A percentile compares a stretch with the other conserved stretches of the same genome.
Evolutionary conservation across 495 filamentous ascomycete genomes (phyloP).

Genomic region (Cercophora scortea): DNA sequence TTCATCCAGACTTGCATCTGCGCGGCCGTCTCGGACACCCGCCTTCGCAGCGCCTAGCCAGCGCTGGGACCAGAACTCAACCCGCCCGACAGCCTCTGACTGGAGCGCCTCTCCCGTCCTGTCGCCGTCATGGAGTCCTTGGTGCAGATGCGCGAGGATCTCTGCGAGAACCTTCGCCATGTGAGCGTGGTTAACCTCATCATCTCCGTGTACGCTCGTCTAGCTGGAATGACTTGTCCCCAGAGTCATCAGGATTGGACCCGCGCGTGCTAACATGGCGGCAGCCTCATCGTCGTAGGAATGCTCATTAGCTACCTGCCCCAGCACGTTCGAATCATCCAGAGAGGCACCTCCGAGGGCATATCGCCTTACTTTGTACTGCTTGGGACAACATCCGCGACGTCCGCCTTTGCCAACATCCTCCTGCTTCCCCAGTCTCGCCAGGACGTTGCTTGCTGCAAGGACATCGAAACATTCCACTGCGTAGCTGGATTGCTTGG

Average conservation of each 20-base stretch:
- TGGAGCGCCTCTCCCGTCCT: too few species aligned
- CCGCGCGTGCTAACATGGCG: constrained; percentile 5
- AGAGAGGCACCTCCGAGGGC: constrained; percentile 81
- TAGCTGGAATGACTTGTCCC: background rate
- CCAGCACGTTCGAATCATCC: constrained; percentile 86
- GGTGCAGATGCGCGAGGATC: constrained; percentile 17
- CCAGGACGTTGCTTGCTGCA: constrained; percentile 77
- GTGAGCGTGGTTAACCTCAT: constrained; percentile 53
- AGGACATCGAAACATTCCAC: constrained; percentile 66
- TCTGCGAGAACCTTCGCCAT: constrained; percentile 44
- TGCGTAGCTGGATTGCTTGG: constrained; percentile 81
- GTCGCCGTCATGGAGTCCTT: constrained; percentile 25
- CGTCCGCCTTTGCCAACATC: constrained; percentile 85
- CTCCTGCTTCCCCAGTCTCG: constrained; percentile 70
- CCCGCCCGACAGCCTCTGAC: background rate
- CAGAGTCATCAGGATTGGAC: background rate
- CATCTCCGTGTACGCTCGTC: constrained; percentile 48
- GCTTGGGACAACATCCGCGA: constrained; percentile 80
- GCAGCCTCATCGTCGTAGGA: constrained; percentile 76
- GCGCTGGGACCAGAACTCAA: background rate
- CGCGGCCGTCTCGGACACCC: background rate
- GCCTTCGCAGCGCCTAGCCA: background rate
- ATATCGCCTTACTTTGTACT: constrained; percentile 92
- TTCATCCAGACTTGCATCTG: too few species aligned
- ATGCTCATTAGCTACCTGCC: constrained; percentile 92